Percentiles rank a stretch among this genome's conserved stretches.
Conservation (phyloP, 2,329 filamentous ascomycete species). For the Aspergillus phoenicis region DNA sequence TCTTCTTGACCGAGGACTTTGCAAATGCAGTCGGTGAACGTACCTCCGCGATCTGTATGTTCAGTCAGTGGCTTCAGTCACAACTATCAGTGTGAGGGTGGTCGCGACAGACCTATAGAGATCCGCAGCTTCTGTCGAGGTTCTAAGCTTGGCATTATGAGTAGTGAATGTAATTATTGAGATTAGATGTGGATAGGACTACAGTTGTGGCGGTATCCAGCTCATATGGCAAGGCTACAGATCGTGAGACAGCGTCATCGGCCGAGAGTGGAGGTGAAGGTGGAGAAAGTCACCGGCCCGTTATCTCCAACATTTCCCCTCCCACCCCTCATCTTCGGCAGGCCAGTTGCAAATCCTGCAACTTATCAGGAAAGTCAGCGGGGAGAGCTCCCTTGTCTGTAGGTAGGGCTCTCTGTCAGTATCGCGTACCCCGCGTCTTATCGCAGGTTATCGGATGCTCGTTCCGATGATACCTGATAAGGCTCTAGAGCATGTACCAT, state of each 20-base stretch:
- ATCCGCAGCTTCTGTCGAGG: not conserved
- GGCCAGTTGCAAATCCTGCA: not conserved
- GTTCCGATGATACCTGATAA: too few relatives aligned
- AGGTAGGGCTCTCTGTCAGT: too few relatives aligned
- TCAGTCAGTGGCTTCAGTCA: not conserved
- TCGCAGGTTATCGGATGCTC: too few relatives aligned
- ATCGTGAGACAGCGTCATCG: not conserved
- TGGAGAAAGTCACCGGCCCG: not conserved
- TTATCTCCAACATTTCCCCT: not conserved
- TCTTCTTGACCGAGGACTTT: conserved; percentile 44
- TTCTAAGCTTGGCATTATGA: not conserved
- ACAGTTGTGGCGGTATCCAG: not conserved
- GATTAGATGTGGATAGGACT: too few relatives aligned
- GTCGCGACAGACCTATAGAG: not conserved
- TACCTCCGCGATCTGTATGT: conserved; percentile 43
- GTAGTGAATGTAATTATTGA: not conserved
- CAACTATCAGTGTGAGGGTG: not conserved
- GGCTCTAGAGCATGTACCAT: too few relatives aligned
- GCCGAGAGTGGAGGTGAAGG: not conserved
- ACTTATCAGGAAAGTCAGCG: not conserved
- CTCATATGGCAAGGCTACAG: not conserved
- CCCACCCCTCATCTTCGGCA: not conserved
- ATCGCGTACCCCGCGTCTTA: too few relatives aligned
- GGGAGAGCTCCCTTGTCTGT: not conserved
- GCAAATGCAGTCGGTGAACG: conserved; percentile 20